phyloP scores from a whole-genome alignment of 495 filamentous ascomycete genomes.

The Penicillium turbatum region DNA sequence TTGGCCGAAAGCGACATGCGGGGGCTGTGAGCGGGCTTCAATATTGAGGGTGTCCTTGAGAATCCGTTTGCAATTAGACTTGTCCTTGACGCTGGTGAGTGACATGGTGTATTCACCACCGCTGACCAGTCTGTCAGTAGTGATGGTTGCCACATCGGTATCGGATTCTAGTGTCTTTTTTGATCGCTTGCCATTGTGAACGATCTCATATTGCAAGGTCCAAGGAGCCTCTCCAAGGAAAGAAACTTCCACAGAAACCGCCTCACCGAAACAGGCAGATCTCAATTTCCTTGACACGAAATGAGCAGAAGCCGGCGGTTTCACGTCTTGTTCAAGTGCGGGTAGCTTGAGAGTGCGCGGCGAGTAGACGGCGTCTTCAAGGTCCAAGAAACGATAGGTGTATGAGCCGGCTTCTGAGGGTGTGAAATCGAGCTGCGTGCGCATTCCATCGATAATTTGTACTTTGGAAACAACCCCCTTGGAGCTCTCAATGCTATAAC shows the following conservation, averaged over 20 bases:
- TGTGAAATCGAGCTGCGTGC: conserved; percentile 78
- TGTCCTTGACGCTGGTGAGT: conserved; percentile 79
- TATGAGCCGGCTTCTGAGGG: conserved; percentile 78
- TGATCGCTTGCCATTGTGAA: conserved; percentile 81
- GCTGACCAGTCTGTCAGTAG: conserved; percentile 63
- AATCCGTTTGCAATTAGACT: conserved; percentile 75
- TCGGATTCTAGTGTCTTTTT: conserved; percentile 62
- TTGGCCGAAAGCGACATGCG: conserved; percentile 75
- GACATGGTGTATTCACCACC: conserved; percentile 87
- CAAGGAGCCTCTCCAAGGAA: conserved; percentile 81
- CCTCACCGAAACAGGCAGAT: conserved; percentile 76
- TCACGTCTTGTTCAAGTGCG: conserved; percentile 79
- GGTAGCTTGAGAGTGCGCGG: conserved; percentile 48
- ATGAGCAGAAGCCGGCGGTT: conserved; percentile 77
- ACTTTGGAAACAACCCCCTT: conserved; percentile 50
- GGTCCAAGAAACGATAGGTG: conserved; percentile 74
- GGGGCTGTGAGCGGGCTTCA: conserved; percentile 78
- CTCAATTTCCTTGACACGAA: conserved; percentile 54
- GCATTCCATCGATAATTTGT: conserved; percentile 57
- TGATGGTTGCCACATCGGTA: conserved; percentile 57
- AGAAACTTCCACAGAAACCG: conserved; percentile 63
- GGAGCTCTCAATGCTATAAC: conserved; percentile 62
- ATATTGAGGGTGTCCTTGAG: conserved; percentile 78
- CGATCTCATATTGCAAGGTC: conserved; percentile 86
- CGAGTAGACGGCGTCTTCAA: conserved; percentile 76